Base-by-base conservation (phyloP, 768 basidiomycete genomes). In the Fomitopsis pulvina region DNA sequence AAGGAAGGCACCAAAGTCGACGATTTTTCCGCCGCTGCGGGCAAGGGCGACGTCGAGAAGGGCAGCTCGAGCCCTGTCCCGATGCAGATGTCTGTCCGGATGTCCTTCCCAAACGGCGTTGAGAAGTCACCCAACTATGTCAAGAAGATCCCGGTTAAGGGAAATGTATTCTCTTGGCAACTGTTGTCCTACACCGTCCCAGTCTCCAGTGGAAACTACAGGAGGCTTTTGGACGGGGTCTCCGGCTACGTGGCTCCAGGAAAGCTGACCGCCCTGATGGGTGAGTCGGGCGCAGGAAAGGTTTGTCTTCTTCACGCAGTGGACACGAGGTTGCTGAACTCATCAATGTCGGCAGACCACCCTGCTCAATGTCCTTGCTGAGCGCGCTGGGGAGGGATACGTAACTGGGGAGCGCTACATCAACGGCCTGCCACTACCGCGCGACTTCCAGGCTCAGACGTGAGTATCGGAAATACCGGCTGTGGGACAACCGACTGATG, bases 221-320 rank as follows among this genome's bases (percentile, higher is more conserved):
- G 77, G 30, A 66, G 64, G 26, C 71, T 92, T 1, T 69, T 92
- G 48, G 76, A 90, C 54, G 76, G 87, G 41, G 75, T 93, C 11
- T 85, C 81, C 25, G 90, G 90, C 0, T 92, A 77, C 63, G 88
- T 90, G 18, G 79, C 78, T 9, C 92, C 90, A 0, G 91, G 92
- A 4, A 90, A 74, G 52, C 65, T 92, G 50, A 88, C 85, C 0
- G 86, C 85, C 47, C 74, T 82, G 58, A 91, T 85, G 89, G 91
- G 75, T 48, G 82, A 68, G 67, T 79, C 62, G 40, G 75, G 68
- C 46, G 78, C 67, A 50, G 82, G 75, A 57, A 78, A 66, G 62
- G 71, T 69, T 26, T 12, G 64, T 16, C 14, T 29, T 29, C 41
- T 22, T 47, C 20, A 38, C 20, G 45, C 10, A 22, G n/a, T 21